These are phyloP conservation scores for Amanita subjunquillea DNA, from an alignment of 768 basidiomycete species.

Conservation along the genomic window DNA sequence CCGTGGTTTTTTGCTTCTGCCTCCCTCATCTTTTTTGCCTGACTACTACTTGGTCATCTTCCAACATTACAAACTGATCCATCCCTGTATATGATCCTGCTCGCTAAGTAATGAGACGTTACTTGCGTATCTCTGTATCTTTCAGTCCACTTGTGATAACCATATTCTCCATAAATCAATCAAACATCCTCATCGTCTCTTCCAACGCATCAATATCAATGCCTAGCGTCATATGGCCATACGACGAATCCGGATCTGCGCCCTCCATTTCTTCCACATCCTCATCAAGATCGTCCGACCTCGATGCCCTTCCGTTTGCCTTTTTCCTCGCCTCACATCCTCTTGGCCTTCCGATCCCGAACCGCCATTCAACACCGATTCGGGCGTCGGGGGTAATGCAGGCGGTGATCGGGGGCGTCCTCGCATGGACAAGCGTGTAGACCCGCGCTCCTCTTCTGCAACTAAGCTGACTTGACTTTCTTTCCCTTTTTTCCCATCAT, in stretches of 20 bases:
- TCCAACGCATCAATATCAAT: constrained; percentile 15
- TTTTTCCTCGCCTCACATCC: not conserved
- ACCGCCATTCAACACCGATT: constrained; percentile 1
- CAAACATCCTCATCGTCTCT: constrained; percentile 18
- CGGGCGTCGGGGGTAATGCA: constrained; percentile 1
- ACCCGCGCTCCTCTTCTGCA: not conserved
- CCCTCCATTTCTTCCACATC: not conserved
- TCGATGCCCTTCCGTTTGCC: too few species aligned
- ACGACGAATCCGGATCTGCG: constrained; percentile 15
- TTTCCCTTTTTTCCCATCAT: not conserved
- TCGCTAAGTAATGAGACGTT: too few species aligned
- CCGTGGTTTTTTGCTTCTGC: too few species aligned
- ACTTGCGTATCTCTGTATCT: too few species aligned
- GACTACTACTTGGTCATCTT: too few species aligned
- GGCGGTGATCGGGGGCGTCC: not conserved
- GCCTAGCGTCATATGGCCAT: constrained; percentile 17
- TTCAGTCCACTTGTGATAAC: too few species aligned
- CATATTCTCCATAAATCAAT: constrained; percentile 7
- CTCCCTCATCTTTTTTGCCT: too few species aligned
- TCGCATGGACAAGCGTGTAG: not conserved
- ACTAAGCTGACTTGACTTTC: not conserved
- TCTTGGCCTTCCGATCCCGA: not conserved
- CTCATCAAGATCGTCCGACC: not conserved
- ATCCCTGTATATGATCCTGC: too few species aligned
- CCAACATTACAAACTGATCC: too few species aligned